Evolutionary conservation across 2,329 filamentous ascomycete species (phyloP).

Genomic region (Aspergillus sp.): DNA sequence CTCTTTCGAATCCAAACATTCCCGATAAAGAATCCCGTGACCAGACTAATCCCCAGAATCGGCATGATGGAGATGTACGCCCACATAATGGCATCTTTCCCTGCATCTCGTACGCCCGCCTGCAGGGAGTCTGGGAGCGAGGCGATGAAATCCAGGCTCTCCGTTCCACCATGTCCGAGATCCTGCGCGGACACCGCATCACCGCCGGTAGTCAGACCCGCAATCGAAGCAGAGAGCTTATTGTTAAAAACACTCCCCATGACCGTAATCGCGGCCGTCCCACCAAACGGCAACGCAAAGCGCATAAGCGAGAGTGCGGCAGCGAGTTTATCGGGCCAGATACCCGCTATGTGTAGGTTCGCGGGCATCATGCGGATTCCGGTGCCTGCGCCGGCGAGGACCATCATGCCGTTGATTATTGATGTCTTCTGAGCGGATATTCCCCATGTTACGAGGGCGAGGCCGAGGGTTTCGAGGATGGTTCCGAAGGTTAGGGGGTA

Average conservation of each 20-base stretch:
- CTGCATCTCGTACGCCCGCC: slow-evolving; percentile 47
- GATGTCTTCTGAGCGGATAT: slow-evolving; percentile 54
- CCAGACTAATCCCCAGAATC: slow-evolving; percentile 57
- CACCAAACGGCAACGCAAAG: slow-evolving; percentile 66
- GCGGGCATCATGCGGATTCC: slow-evolving; percentile 69
- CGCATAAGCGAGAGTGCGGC: slow-evolving; percentile 64
- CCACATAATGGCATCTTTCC: slow-evolving; percentile 66
- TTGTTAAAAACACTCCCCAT: slow-evolving; percentile 75
- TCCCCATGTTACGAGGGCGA: slow-evolving; percentile 63
- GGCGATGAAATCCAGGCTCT: slow-evolving; percentile 45
- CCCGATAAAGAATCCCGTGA: slow-evolving; percentile 52
- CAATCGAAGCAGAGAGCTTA: slow-evolving; percentile 40
- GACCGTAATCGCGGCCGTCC: slow-evolving; percentile 67
- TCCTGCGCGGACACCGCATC: slow-evolving; percentile 18
- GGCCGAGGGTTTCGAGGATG: slow-evolving; percentile 61
- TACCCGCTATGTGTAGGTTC: slow-evolving; percentile 65
- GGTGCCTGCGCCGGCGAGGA: slow-evolving; percentile 64
- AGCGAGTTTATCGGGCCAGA: slow-evolving; percentile 63
- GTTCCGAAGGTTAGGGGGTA: slow-evolving; percentile 61
- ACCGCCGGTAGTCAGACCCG: slow-evolving; percentile 34
- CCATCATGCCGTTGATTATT: slow-evolving; percentile 69
- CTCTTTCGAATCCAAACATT: slow-evolving; percentile 56
- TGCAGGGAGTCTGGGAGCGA: slow-evolving; percentile 42
- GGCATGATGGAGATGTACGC: slow-evolving; percentile 66
- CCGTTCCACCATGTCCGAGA: slow-evolving; percentile 30